Evolutionary conservation across 495 filamentous ascomycete species (phyloP).

Genomic region (Penicillium turbatum): DNA sequence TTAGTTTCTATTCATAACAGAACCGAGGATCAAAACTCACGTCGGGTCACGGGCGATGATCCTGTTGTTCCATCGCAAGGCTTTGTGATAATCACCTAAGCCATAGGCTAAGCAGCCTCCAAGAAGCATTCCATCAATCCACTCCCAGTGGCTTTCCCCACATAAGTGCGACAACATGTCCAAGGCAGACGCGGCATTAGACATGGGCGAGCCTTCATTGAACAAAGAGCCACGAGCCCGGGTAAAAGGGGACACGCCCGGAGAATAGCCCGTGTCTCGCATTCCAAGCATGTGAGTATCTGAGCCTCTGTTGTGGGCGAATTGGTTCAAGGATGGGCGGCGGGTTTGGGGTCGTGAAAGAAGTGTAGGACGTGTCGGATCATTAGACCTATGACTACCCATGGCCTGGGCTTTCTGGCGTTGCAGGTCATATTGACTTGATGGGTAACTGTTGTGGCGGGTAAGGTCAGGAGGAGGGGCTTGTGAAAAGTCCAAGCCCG

Average conservation of each 20-base stretch:
- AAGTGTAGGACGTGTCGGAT: conserved; percentile 10
- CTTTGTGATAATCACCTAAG: conserved; percentile 78
- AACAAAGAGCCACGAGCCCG: conserved; percentile 32
- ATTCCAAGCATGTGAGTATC: conserved; percentile 28
- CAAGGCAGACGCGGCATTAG: conserved; percentile 62
- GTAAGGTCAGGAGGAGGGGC: conserved; percentile 23
- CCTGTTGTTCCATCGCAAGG: conserved; percentile 82
- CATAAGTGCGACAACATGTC: conserved; percentile 79
- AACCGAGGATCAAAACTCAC: conserved; percentile 44
- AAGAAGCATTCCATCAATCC: conserved; percentile 93
- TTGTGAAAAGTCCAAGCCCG: conserved; percentile 41
- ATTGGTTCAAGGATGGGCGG: conserved; percentile 29
- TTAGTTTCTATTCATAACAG: conserved; percentile 4
- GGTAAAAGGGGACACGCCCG: conserved; percentile 30
- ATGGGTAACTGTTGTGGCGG: conserved; percentile 43
- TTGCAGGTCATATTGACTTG: conserved; percentile 35
- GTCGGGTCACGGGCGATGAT: conserved; percentile 76
- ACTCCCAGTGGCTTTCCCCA: conserved; percentile 83
- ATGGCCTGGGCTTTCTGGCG: conserved; percentile 19
- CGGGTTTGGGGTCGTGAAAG: conserved; percentile 18
- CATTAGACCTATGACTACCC: conserved; percentile 9
- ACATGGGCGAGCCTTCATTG: conserved; percentile 33
- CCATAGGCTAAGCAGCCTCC: conserved; percentile 93
- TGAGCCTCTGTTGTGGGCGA: conserved; percentile 23
- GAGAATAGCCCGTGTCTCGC: conserved; percentile 30